Base-by-base conservation (phyloP, 768 basidiomycete species). In the Agaricus sinodeliciosus region DNA sequence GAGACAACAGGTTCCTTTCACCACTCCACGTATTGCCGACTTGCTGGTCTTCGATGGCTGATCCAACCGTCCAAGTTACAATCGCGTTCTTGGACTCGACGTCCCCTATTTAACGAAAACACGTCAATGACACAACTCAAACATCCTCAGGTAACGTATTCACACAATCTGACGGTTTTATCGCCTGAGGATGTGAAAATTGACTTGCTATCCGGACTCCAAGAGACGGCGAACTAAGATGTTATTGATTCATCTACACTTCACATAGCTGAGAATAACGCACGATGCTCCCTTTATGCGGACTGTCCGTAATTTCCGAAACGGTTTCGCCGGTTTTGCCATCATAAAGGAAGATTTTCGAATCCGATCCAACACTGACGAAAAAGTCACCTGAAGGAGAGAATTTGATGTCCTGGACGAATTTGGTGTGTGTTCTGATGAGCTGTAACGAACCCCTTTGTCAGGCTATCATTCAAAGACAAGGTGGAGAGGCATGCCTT, bases 341-440 rank as follows among this genome's bases (percentile, higher is more conserved):
- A 52, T 94, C 90, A 64, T 94, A 95, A 11, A 97, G 61, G 72
- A 96, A 89, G 18, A 89, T 69, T 71, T 87, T 95, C 27, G 76
- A 78, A 65, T 98, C 95, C 4, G 90, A 87, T 18, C 92, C 95
- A 34, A 90, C 92, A 54, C 90, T 93, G 12, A 82, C 87, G 62
- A 97, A 94, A 40, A 83, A 72, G 39, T 86, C 81, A 1, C 95
- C 95, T 8, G 85, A 85, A 0, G 84, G 82, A 0, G 92, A 76
- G 63, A 84, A 97, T 49, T 82, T 80, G 34, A 97, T 80, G 55
- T 95, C 92, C 68, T 95, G 91, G 13, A 97, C 89, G 62, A 94
- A 96, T 65, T 87, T 90, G 12, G 84, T 87, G 65, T 98, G 95
- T 2, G 85, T 87, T 66, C 82, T 85, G 70, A 96, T 87, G 9